phyloP scores from a whole-genome alignment of 2,329 filamentous ascomycete species.

The Aspergillus sp. region DNA sequence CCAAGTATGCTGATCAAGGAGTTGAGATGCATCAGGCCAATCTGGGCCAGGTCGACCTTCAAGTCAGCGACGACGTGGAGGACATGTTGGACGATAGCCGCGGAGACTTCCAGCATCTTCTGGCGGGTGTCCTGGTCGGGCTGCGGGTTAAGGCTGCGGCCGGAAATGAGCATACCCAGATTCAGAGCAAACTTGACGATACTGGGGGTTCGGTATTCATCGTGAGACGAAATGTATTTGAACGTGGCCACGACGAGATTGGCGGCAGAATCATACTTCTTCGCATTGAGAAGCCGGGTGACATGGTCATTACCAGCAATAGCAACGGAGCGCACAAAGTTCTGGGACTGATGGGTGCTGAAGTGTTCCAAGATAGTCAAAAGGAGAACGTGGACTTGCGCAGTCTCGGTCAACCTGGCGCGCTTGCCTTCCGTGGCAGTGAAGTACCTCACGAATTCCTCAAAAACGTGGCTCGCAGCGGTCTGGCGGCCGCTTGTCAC shows the following conservation, averaged over 20 bases:
- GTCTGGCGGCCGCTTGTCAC: slow-evolving; percentile 15
- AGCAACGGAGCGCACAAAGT: slow-evolving; percentile 31
- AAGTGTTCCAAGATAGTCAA: slow-evolving; percentile 27
- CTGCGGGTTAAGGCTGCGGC: slow-evolving; percentile 29
- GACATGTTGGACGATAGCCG: slow-evolving; percentile 35
- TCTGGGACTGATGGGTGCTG: slow-evolving; percentile 24
- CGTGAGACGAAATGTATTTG: slow-evolving; percentile 26
- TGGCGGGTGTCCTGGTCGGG: slow-evolving; percentile 29
- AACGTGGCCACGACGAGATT: slow-evolving; percentile 28
- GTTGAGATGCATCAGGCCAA: slow-evolving; percentile 36
- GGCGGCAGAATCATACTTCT: slow-evolving; percentile 24
- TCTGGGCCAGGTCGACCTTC: slow-evolving; percentile 37
- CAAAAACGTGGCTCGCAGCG: slow-evolving; percentile 20
- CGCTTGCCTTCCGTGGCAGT: slow-evolving; percentile 14
- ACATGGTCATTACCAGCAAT: slow-evolving; percentile 26
- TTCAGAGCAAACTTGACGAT: slow-evolving; percentile 30
- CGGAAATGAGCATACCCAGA: slow-evolving; percentile 26
- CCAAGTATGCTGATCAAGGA: slow-evolving; percentile 37
- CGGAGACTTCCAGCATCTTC: slow-evolving; percentile 34
- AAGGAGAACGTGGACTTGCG: slow-evolving; percentile 24
- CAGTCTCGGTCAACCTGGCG: slow-evolving; percentile 14
- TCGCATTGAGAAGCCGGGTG: slow-evolving; percentile 18
- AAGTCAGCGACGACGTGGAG: slow-evolving; percentile 32
- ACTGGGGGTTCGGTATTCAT: slow-evolving; percentile 18
- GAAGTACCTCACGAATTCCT: slow-evolving; percentile 28